phyloP scores from a whole-genome alignment of 1,284 basidiomycete genomes.

The Trametes polyzona region DNA sequence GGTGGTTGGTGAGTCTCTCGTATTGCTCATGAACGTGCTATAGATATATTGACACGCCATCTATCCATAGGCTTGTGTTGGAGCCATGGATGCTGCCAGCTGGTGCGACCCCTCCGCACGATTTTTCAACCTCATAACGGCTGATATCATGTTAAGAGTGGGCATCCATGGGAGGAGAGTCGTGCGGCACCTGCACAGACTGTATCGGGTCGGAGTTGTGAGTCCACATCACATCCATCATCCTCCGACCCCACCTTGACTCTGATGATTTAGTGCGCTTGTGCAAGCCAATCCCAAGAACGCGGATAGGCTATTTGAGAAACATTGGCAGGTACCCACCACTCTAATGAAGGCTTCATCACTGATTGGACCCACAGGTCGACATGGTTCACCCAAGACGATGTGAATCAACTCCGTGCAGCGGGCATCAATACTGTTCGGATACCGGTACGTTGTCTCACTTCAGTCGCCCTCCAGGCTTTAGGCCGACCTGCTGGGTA shows the following conservation, averaged over 20 bases:
- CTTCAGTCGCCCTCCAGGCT: not conserved
- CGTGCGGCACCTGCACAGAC: conserved; percentile 52
- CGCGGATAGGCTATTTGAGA: conserved; percentile 60
- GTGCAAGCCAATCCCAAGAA: conserved; percentile 60
- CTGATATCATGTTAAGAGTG: conserved; percentile 48
- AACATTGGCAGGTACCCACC: conserved; percentile 57
- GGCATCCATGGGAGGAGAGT: conserved; percentile 66
- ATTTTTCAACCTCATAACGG: not conserved
- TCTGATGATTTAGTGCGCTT: conserved; percentile 47
- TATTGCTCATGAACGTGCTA: not conserved
- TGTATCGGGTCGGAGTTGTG: conserved; percentile 69
- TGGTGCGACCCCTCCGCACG: conserved; percentile 37
- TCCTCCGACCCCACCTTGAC: not conserved
- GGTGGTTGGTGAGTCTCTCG: conserved; percentile 63
- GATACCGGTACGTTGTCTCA: conserved; percentile 57
- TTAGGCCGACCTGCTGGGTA: not conserved
- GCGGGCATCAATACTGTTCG: conserved; percentile 75
- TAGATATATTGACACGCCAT: not conserved
- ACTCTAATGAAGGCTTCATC: not conserved
- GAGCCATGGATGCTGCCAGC: conserved; percentile 75
- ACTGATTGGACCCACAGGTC: conserved; percentile 40
- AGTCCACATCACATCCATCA: not conserved
- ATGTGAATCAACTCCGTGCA: conserved; percentile 56
- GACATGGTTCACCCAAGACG: conserved; percentile 70
- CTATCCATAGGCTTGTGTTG: conserved; percentile 51